Percentiles rank a stretch among this genome's conserved stretches.
Conservation (phyloP, 2,329 filamentous ascomycete species). For the Fusarium xylarioides region DNA sequence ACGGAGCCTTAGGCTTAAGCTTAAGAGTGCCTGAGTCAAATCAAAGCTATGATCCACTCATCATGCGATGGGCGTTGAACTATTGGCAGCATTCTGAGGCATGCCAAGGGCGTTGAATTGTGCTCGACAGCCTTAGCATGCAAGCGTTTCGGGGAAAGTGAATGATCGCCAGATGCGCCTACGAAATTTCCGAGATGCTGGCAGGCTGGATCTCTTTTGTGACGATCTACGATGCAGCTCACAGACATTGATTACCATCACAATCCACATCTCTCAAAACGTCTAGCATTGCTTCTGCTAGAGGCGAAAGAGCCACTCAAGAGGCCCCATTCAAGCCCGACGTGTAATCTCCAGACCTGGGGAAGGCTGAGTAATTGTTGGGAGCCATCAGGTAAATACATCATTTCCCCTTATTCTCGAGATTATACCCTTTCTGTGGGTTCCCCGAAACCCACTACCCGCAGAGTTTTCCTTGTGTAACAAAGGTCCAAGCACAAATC, state of each 20-base stretch:
- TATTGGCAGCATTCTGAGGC: neutral
- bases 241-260: neutral
- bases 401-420: neutral
- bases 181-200: neutral
- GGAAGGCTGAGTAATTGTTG: neutral
- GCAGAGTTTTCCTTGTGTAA: neutral
- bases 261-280: neutral
- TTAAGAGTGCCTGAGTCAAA: neutral
- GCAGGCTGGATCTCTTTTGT: neutral
- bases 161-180: neutral
- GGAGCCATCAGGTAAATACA: neutral
- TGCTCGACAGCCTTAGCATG: neutral
- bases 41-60: neutral
- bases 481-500: neutral
- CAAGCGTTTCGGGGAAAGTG: neutral
- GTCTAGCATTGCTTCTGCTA: neutral
- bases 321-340: neutral
- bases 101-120: neutral
- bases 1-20: neutral
- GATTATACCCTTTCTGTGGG: neutral
- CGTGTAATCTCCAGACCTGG: neutral
- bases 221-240: neutral
- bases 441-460: neutral
- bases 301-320: neutral
- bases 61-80: neutral